These are phyloP conservation scores for Oropetium thomaeum DNA, from an alignment of 176 grass and related monocot genomes.

Conservation along the genomic window DNA sequence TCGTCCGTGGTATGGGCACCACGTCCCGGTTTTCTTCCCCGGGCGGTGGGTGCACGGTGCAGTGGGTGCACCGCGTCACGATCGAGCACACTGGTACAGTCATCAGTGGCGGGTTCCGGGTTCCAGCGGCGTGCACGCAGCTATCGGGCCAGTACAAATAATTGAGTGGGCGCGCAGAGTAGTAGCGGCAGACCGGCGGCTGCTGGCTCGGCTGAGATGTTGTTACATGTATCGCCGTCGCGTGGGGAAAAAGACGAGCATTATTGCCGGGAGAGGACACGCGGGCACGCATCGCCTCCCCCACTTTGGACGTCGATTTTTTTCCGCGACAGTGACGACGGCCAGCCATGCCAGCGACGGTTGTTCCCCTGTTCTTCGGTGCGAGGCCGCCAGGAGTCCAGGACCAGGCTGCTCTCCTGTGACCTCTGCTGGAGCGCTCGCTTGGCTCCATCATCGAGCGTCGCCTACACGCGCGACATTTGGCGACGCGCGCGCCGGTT, in stretches of 20 bases:
- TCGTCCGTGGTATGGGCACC: constrained; percentile 13
- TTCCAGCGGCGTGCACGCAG: background rate
- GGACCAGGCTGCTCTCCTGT: no score
- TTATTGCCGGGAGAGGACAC: constrained; percentile 13
- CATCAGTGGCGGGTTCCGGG: background rate
- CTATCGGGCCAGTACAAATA: constrained; percentile 12
- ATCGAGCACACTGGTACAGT: background rate
- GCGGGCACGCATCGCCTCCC: background rate
- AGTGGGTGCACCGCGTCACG: background rate
- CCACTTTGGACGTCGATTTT: background rate
- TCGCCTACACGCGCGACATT: background rate
- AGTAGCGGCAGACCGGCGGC: background rate
- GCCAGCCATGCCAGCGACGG: background rate
- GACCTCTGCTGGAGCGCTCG: no score
- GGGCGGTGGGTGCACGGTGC: no score
- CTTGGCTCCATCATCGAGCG: background rate
- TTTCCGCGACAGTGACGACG: constrained; percentile 6
- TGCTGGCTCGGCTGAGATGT: background rate
- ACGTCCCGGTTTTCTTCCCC: background rate
- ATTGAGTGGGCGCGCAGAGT: constrained; percentile 4
- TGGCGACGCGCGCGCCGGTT: background rate
- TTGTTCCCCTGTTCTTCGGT: background rate
- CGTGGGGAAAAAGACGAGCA: constrained; percentile 24
- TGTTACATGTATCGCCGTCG: background rate
- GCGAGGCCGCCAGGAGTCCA: no score